Percentiles rank a stretch among this genome's conserved stretches.
These are phyloP conservation scores for Myriosclerotinia duriaeana DNA, from an alignment of 2,329 filamentous ascomycete species.

Conservation along the genomic window DNA sequence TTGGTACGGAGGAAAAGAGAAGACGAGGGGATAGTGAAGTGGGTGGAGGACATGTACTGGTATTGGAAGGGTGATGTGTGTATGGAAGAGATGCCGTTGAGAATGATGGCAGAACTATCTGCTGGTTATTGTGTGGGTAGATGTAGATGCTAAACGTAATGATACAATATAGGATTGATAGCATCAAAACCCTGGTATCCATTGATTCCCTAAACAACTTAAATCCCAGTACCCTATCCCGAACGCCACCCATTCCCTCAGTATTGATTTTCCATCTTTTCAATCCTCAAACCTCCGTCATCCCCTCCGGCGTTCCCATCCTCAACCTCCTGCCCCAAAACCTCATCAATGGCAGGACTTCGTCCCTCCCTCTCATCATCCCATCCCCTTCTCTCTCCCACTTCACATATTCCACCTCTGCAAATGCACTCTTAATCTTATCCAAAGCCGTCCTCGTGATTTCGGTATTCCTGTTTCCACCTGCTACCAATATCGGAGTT, in stretches of 20 bases:
- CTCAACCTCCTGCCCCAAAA: constrained; percentile 69
- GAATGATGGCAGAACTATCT: constrained; percentile 1
- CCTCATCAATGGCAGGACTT: constrained; percentile 88
- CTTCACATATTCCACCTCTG: constrained; percentile 63
- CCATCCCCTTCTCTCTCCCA: constrained; percentile 71
- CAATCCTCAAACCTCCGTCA: constrained; percentile 46
- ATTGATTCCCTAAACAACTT: background rate
- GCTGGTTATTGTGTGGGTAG: background rate
- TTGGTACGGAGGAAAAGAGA: too few relatives aligned
- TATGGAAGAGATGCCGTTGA: background rate
- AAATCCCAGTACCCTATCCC: background rate
- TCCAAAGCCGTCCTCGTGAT: constrained; percentile 63
- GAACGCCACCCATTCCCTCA: background rate
- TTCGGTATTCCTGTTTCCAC: constrained; percentile 52
- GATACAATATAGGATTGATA: too few relatives aligned
- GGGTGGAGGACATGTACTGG: background rate
- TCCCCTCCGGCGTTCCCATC: constrained; percentile 53
- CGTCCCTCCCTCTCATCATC: constrained; percentile 81
- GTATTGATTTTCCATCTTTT: background rate
- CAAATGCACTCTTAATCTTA: constrained; percentile 65
- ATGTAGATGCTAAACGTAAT: too few relatives aligned
- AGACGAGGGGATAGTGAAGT: background rate
- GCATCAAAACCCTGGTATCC: background rate
- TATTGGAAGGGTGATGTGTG: background rate
- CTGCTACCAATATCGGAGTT: constrained; percentile 64